These are phyloP conservation scores for Euphrasia confusa DNA, from an alignment of 257 asterid species.

Conservation along the genomic window DNA sequence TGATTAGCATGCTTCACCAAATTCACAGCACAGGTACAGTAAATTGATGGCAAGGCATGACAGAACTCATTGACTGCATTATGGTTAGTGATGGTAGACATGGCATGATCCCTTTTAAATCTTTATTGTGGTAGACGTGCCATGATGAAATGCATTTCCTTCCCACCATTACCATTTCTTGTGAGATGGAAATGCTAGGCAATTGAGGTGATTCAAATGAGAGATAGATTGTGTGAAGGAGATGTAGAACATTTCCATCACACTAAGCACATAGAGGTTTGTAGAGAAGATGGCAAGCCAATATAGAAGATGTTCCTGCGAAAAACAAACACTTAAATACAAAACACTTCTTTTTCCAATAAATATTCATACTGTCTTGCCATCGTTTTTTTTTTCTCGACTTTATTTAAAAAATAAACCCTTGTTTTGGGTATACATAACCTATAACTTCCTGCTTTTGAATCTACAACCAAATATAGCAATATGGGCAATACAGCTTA, in stretches of 20 bases:
- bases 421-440: not conserved
- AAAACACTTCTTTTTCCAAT: conserved; percentile 23
- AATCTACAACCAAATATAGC: conserved; percentile 6
- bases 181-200: conserved; percentile 36
- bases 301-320: conserved; percentile 67
- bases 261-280: conserved; percentile 35
- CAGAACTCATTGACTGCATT: conserved; percentile 53
- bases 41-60: conserved; percentile 75
- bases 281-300: conserved; percentile 61
- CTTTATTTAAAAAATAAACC: not conserved
- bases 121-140: conserved; percentile 31
- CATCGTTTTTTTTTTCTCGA: conserved; percentile 6
- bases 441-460: not conserved
- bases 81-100: conserved; percentile 52
- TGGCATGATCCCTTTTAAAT: conserved; percentile 38
- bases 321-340: conserved; percentile 62
- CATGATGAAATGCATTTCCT: conserved; percentile 20
- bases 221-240: conserved; percentile 42
- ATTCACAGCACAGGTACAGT: conserved; percentile 73
- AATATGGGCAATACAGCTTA: not conserved
- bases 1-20: conserved; percentile 70
- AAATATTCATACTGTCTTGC: conserved; percentile 33
- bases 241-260: conserved; percentile 47
- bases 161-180: conserved; percentile 43
- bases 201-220: conserved; percentile 41